phyloP scores from a whole-genome alignment of 768 basidiomycete species.

The Trametes gibbosa region DNA sequence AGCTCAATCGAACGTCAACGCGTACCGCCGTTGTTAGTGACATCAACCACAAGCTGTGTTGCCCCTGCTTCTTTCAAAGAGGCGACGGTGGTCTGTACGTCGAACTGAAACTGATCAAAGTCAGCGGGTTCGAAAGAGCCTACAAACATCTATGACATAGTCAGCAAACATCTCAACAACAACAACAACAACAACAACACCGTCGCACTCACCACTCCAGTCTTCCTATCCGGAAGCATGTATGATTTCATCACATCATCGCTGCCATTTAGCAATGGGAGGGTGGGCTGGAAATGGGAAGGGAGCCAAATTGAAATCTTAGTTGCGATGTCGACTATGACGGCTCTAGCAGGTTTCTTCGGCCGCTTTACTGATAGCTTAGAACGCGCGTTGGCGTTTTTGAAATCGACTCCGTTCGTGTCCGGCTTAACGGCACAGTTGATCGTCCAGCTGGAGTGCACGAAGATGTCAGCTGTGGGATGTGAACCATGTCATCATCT shows the following conservation, averaged over 20 bases:
- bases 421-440: conserved; percentile 52
- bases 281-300: conserved; percentile 43
- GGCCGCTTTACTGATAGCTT: not conserved
- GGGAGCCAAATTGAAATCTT: conserved; percentile 46
- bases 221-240: conserved; percentile 52
- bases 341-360: conserved; percentile 32
- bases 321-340: conserved; percentile 39
- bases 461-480: not conserved
- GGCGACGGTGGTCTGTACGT: conserved; percentile 43
- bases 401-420: conserved; percentile 52
- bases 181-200: not conserved
- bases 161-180: not conserved
- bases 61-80: conserved; percentile 49
- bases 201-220: conserved; percentile 50
- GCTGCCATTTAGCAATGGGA: conserved; percentile 45
- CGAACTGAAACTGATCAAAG: conserved; percentile 50
- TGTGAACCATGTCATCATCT: not conserved
- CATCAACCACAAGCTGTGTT: conserved; percentile 51
- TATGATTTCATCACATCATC: conserved; percentile 54
- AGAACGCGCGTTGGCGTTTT: conserved; percentile 10
- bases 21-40: conserved; percentile 63
- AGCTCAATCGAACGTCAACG: not conserved
- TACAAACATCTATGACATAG: conserved; percentile 45
- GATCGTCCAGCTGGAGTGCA: conserved; percentile 45
- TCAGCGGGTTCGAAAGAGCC: conserved; percentile 52